A percentile compares a stretch with the other conserved stretches of the same genome.
Conservation (phyloP, 75 land plant genomes). For the Pinus albicaulis region DNA sequence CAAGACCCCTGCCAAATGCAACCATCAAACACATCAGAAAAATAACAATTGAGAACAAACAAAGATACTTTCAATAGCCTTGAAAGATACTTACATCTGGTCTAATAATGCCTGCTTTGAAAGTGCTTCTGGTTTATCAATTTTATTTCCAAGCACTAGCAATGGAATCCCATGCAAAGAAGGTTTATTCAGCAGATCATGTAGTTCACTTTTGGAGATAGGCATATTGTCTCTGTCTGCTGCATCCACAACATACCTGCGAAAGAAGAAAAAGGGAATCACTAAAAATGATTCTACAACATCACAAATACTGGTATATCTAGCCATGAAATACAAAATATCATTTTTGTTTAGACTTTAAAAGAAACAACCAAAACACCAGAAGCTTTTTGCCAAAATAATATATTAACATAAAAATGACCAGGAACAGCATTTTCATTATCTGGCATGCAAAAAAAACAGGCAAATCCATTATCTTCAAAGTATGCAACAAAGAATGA, state of each 20-base stretch:
- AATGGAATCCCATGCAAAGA: slow-evolving; percentile 89
- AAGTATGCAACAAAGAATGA: neutral
- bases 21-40: neutral
- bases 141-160: slow-evolving; percentile 93
- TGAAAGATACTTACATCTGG: slow-evolving; percentile 78
- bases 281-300: neutral
- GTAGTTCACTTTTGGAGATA: slow-evolving; percentile 88
- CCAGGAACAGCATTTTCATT: neutral
- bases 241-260: slow-evolving; percentile 98
- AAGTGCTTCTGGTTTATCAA: slow-evolving; percentile 89
- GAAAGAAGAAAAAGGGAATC: slow-evolving; percentile 1
- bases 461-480: neutral
- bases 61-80: neutral
- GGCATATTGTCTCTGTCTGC: slow-evolving; percentile 85
- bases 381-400: too few relatives aligned
- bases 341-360: neutral
- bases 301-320: neutral
- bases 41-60: neutral
- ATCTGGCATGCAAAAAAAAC: neutral
- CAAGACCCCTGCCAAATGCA: slow-evolving; percentile 49
- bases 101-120: slow-evolving; percentile 78
- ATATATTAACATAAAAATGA: too few relatives aligned
- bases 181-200: slow-evolving; percentile 89
- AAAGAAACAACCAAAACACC: neutral
- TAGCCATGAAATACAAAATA: neutral